Conservation (phyloP, 2,329 filamentous ascomycete species). For the Cladosporium halotolerans region DNA sequence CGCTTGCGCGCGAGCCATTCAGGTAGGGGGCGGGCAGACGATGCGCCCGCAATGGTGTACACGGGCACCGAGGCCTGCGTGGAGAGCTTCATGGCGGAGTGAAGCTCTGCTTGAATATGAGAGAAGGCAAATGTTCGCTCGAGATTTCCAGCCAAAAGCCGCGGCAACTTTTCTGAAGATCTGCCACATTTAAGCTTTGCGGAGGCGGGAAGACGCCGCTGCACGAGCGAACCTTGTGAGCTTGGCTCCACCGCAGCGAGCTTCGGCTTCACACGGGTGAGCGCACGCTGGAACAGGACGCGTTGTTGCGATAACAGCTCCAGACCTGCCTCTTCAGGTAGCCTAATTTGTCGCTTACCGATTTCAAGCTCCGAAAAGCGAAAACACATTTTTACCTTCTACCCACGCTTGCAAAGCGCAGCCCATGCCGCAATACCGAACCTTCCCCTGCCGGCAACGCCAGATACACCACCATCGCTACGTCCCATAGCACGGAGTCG, state of each 20-base stretch:
- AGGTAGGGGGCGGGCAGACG: slow-evolving; percentile 77
- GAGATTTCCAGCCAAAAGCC: slow-evolving; percentile 5
- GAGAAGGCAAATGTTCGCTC: neutral
- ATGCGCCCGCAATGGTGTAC: slow-evolving; percentile 90
- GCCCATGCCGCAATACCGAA: slow-evolving; percentile 5
- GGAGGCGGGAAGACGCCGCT: too few relatives aligned
- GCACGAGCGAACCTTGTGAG: too few relatives aligned
- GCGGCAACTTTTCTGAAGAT: slow-evolving; percentile 10
- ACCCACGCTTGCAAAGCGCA: neutral
- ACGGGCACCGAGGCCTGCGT: slow-evolving; percentile 79
- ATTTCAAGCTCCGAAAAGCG: too few relatives aligned
- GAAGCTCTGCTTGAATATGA: neutral
- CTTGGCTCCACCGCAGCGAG: too few relatives aligned
- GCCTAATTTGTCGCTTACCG: too few relatives aligned
- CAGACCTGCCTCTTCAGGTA: too few relatives aligned
- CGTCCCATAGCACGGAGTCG: slow-evolving; percentile 17
- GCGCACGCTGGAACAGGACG: too few relatives aligned
- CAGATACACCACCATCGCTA: slow-evolving; percentile 18
- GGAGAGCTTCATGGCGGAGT: slow-evolving; percentile 63
- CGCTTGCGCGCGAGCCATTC: slow-evolving; percentile 90
- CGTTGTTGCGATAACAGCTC: too few relatives aligned
- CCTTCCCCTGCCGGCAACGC: neutral
- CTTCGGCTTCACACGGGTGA: too few relatives aligned
- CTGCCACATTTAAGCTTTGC: too few relatives aligned
- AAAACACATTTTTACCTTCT: too few relatives aligned